These are phyloP conservation scores for Penicillium sp. DNA, from an alignment of 2,329 filamentous ascomycete genomes.

Conservation along the genomic window DNA sequence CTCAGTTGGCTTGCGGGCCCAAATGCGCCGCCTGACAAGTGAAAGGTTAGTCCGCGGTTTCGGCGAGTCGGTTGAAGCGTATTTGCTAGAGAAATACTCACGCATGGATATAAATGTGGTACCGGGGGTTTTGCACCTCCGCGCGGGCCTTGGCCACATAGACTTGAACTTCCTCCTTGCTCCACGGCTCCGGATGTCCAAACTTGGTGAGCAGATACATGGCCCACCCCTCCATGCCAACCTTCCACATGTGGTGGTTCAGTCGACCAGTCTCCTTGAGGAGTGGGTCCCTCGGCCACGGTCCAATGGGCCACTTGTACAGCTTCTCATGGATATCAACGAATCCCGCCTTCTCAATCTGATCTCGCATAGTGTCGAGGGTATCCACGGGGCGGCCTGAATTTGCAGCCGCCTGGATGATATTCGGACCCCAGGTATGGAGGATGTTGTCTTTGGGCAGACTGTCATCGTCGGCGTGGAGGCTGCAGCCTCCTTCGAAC, in stretches of 20 bases:
- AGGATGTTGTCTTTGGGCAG: slow-evolving; percentile 2
- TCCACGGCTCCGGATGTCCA: slow-evolving; percentile 11
- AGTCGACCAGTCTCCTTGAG: slow-evolving; percentile 46
- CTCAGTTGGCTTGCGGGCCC: slow-evolving; percentile 3
- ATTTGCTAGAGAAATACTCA: not conserved
- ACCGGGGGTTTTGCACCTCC: slow-evolving; percentile 1
- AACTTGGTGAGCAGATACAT: slow-evolving; percentile 21
- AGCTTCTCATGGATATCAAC: slow-evolving; percentile 48
- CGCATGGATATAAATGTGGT: slow-evolving; percentile 3
- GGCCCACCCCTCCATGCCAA: slow-evolving; percentile 21
- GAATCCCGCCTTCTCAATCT: slow-evolving; percentile 15
- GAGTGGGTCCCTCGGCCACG: slow-evolving; percentile 34
- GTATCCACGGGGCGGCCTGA: slow-evolving; percentile 18
- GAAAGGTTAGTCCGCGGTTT: not conserved
- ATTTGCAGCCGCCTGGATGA: slow-evolving; percentile 13
- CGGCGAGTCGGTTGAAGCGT: not conserved
- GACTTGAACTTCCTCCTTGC: slow-evolving; percentile 1
- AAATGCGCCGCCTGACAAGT: not conserved
- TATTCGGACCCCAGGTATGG: slow-evolving; percentile 4
- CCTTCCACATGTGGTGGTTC: slow-evolving; percentile 14
- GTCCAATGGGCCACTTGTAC: slow-evolving; percentile 42
- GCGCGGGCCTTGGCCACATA: slow-evolving; percentile 3
- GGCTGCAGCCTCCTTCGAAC: slow-evolving; percentile 1
- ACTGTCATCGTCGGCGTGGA: slow-evolving; percentile 1
- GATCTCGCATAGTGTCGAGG: slow-evolving; percentile 14